Conservation (phyloP, 2,329 filamentous ascomycete species). For the Penicillium oxalicum region DNA sequence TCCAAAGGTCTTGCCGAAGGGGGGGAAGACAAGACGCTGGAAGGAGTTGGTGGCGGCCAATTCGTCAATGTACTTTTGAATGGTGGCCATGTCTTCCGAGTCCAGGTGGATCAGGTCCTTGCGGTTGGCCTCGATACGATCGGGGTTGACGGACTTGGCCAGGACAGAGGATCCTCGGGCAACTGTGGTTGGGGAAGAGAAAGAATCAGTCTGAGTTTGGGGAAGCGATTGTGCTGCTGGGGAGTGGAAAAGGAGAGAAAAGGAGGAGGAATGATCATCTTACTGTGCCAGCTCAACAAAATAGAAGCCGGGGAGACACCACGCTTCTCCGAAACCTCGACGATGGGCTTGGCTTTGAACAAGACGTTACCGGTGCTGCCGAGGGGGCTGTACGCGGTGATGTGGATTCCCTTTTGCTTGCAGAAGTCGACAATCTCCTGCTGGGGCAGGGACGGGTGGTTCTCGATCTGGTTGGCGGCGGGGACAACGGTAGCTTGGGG, state of each 20-base stretch:
- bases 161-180: slow-evolving; percentile 38
- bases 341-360: slow-evolving; percentile 38
- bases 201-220: too few relatives aligned
- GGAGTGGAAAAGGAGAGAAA: too few relatives aligned
- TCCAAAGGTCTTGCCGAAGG: slow-evolving; percentile 63
- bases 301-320: slow-evolving; percentile 36
- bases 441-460: slow-evolving; percentile 64
- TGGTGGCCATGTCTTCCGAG: slow-evolving; percentile 31
- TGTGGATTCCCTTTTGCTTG: slow-evolving; percentile 45
- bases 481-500: slow-evolving; percentile 57
- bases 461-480: slow-evolving; percentile 74
- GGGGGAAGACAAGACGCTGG: slow-evolving; percentile 58
- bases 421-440: slow-evolving; percentile 49
- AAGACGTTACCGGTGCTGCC: slow-evolving; percentile 41
- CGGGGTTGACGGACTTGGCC: slow-evolving; percentile 38
- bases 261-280: slow-evolving; percentile 7
- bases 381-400: slow-evolving; percentile 48
- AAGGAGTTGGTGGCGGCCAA: slow-evolving; percentile 29
- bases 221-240: too few relatives aligned
- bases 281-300: slow-evolving; percentile 42
- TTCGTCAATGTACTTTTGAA: slow-evolving; percentile 33
- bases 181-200: slow-evolving; percentile 16
- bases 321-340: slow-evolving; percentile 38
- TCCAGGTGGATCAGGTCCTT: slow-evolving; percentile 35
- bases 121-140: slow-evolving; percentile 38